Percentiles rank a stretch among this genome's conserved stretches.
These are phyloP conservation scores for Trichosporon inkin DNA, from an alignment of 1,284 basidiomycete genomes.

Conservation along the genomic window DNA sequence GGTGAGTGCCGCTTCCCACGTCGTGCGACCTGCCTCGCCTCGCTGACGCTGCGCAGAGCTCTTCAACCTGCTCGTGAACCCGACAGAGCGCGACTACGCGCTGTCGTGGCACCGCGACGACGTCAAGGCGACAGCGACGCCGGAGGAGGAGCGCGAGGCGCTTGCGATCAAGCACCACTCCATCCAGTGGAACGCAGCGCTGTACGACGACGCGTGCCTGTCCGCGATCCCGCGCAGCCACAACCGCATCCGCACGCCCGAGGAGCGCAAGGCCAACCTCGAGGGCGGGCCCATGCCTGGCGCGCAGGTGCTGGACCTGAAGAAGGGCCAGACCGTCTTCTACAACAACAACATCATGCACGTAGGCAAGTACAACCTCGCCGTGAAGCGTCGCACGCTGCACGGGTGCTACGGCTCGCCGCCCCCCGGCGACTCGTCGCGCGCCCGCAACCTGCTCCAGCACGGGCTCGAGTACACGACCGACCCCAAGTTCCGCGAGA, in stretches of 20 bases:
- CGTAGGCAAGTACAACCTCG: conserved; percentile 55
- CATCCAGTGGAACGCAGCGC: conserved; percentile 78
- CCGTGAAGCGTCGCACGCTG: conserved; percentile 61
- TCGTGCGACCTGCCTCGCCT: not conserved
- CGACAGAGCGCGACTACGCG: conserved; percentile 63
- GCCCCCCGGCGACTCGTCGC: conserved; percentile 58
- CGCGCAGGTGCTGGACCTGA: conserved; percentile 58
- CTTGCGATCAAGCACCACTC: conserved; percentile 64
- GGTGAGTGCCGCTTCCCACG: conserved; percentile 55
- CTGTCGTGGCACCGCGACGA: conserved; percentile 81
- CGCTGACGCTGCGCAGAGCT: conserved; percentile 56
- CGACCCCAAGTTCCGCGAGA: conserved; percentile 56
- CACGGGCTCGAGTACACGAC: conserved; percentile 60
- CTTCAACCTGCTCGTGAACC: conserved; percentile 76
- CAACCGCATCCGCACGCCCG: conserved; percentile 57
- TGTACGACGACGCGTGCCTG: conserved; percentile 70
- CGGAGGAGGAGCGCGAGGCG: conserved; percentile 62
- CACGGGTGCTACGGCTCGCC: conserved; percentile 68
- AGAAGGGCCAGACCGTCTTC: conserved; percentile 71
- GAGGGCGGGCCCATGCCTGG: conserved; percentile 67
- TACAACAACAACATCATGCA: conserved; percentile 69
- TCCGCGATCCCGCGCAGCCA: conserved; percentile 71
- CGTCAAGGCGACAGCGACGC: conserved; percentile 60
- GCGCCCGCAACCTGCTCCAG: conserved; percentile 74
- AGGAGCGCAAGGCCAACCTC: conserved; percentile 59